phyloP scores from a whole-genome alignment of 2,329 filamentous ascomycete genomes.

The Aspergillus sp. region DNA sequence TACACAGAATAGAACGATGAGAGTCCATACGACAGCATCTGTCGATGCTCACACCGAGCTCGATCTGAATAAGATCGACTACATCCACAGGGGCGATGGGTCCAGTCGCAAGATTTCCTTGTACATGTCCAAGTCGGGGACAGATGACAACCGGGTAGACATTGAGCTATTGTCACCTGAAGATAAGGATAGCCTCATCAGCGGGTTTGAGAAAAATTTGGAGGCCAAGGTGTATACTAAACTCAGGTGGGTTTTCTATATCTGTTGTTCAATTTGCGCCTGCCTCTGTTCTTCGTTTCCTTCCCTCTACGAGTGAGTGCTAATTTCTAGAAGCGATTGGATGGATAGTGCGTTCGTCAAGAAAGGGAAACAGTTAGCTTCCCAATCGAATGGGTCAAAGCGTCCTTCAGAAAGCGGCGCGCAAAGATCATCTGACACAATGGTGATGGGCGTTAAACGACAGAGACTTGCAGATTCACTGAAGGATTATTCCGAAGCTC shows the following conservation, averaged over 20 bases:
- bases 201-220: slow-evolving; percentile 11
- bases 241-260: slow-evolving; percentile 21
- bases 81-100: slow-evolving; percentile 17
- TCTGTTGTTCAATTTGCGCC: not conserved
- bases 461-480: slow-evolving; percentile 32
- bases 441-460: slow-evolving; percentile 20
- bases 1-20: not conserved
- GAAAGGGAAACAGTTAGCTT: not conserved
- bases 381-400: slow-evolving; percentile 13
- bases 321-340: slow-evolving; percentile 25
- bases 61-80: slow-evolving; percentile 23
- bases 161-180: slow-evolving; percentile 26
- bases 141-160: slow-evolving; percentile 20
- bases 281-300: not conserved
- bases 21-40: not conserved
- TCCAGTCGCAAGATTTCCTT: slow-evolving; percentile 31
- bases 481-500: slow-evolving; percentile 20
- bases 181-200: slow-evolving; percentile 21
- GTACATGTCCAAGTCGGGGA: slow-evolving; percentile 21
- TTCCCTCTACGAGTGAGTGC: not conserved
- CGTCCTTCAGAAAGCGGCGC: slow-evolving; percentile 7
- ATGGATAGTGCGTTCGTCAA: slow-evolving; percentile 32
- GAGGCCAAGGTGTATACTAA: slow-evolving; percentile 18
- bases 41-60: not conserved
- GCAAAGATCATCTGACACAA: slow-evolving; percentile 9